These are phyloP conservation scores for Rhizomucor pusillus DNA, from an alignment of 371 early-diverging fungal genomes.

Conservation along the genomic window DNA sequence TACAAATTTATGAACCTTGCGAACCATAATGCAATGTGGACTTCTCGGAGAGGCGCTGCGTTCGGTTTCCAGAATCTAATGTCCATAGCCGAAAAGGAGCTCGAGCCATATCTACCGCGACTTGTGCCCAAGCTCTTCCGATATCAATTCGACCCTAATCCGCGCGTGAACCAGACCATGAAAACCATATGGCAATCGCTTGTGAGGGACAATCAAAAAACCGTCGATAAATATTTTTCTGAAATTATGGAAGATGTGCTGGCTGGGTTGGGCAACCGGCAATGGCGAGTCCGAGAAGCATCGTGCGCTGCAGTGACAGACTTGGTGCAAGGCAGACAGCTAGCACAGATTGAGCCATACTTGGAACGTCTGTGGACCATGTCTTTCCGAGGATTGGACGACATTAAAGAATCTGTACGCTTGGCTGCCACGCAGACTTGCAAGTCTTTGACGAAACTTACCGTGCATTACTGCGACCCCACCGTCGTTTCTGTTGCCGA, in stretches of 20 bases:
- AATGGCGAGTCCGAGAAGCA: conserved; percentile 87
- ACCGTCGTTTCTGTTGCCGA: conserved; percentile 50
- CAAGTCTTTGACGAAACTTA: conserved; percentile 74
- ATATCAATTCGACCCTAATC: conserved; percentile 86
- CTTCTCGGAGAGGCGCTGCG: conserved; percentile 86
- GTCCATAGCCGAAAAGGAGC: conserved; percentile 72
- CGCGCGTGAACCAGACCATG: conserved; percentile 85
- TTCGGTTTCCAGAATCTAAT: conserved; percentile 85
- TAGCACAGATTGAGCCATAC: conserved; percentile 70
- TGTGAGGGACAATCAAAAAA: conserved; percentile 73
- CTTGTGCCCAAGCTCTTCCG: conserved; percentile 85
- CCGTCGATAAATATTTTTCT: conserved; percentile 78
- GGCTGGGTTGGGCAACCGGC: conserved; percentile 72
- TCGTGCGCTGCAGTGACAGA: conserved; percentile 77
- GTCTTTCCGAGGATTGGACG: conserved; percentile 89
- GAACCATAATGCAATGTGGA: conserved; percentile 87
- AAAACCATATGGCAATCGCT: conserved; percentile 86
- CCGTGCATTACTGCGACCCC: conserved; percentile 86
- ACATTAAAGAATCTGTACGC: conserved; percentile 92
- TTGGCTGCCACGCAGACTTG: conserved; percentile 80
- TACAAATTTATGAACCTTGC: conserved; percentile 94
- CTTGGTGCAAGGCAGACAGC: conserved; percentile 68
- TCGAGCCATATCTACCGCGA: conserved; percentile 72
- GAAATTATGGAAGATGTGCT: conserved; percentile 79
- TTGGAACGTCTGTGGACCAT: conserved; percentile 83